phyloP scores from a whole-genome alignment of 306 rosid genomes.

The Quercus agrifolia region DNA sequence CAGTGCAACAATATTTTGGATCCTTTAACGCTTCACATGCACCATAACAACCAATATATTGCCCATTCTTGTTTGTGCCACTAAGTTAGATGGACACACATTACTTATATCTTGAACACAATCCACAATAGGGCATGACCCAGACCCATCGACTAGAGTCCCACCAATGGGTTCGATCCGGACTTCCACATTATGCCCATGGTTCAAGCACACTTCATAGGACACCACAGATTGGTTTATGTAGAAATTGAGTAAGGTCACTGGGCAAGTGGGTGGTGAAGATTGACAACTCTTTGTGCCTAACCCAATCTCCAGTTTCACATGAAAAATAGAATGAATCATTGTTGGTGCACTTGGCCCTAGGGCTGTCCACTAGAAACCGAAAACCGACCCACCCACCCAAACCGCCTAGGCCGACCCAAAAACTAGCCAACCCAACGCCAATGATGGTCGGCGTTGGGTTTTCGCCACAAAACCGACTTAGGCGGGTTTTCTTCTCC shows the following conservation, averaged over 20 bases:
- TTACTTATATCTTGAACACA: too few species aligned
- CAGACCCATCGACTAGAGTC: too few species aligned
- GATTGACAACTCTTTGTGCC: conserved; percentile 13
- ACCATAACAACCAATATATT: conserved; percentile 22
- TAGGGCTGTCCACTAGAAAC: too few species aligned
- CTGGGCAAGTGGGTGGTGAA: conserved; percentile 21
- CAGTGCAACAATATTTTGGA: conserved; percentile 32
- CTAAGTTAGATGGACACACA: too few species aligned
- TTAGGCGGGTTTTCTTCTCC: too few species aligned
- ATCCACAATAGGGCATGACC: too few species aligned
- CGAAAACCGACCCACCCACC: too few species aligned
- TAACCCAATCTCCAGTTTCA: conserved; percentile 12
- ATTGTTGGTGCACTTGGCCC: conserved; percentile 8
- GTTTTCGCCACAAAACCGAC: too few species aligned
- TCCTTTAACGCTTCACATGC: conserved; percentile 32
- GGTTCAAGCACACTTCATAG: conserved; percentile 33
- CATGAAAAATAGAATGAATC: conserved; percentile 21
- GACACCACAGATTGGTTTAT: conserved; percentile 21
- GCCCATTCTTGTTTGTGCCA: not conserved
- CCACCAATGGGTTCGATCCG: not conserved
- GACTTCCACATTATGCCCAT: conserved; percentile 30
- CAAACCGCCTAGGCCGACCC: accelerated
- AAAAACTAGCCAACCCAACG: too few species aligned
- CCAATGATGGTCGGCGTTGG: accelerated
- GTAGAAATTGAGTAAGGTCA: conserved; percentile 21